These are phyloP conservation scores for Linnemannia hyalina DNA, from an alignment of 192 early-diverging fungal genomes.

Conservation along the genomic window DNA sequence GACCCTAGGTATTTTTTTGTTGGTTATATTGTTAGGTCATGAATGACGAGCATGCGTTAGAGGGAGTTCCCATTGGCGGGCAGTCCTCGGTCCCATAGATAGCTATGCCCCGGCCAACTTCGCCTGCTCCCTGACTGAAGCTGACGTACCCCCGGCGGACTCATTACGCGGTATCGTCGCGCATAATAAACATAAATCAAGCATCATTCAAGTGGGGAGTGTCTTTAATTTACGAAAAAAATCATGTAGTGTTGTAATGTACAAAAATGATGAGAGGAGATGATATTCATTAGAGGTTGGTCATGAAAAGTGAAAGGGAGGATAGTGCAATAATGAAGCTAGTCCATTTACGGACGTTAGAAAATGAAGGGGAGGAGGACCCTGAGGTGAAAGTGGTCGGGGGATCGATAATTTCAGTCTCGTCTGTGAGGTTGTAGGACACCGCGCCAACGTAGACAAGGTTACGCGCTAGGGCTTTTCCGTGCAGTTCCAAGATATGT, in stretches of 20 bases:
- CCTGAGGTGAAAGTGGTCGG: not conserved
- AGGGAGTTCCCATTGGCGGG: slow-evolving; percentile 29
- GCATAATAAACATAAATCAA: no score
- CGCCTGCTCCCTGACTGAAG: no score
- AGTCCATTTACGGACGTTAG: not conserved
- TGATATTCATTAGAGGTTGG: not conserved
- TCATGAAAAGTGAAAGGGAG: not conserved
- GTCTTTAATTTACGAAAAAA: not conserved
- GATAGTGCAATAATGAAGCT: not conserved
- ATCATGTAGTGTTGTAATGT: not conserved
- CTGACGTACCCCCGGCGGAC: no score
- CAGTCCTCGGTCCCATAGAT: slow-evolving; percentile 12
- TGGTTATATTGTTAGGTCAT: slow-evolving; percentile 23
- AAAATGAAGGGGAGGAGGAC: not conserved
- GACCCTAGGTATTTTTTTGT: not conserved
- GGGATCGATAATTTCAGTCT: not conserved
- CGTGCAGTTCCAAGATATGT: slow-evolving; percentile 20
- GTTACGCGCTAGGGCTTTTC: slow-evolving; percentile 37
- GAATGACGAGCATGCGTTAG: slow-evolving; percentile 47
- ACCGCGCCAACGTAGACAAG: slow-evolving; percentile 25
- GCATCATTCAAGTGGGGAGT: no score
- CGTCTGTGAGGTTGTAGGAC: not conserved
- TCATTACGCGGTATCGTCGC: no score
- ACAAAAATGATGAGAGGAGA: not conserved
- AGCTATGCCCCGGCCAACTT: not conserved